These are phyloP conservation scores for Phycomyces nitens DNA, from an alignment of 192 early-diverging fungal species.

Conservation along the genomic window DNA sequence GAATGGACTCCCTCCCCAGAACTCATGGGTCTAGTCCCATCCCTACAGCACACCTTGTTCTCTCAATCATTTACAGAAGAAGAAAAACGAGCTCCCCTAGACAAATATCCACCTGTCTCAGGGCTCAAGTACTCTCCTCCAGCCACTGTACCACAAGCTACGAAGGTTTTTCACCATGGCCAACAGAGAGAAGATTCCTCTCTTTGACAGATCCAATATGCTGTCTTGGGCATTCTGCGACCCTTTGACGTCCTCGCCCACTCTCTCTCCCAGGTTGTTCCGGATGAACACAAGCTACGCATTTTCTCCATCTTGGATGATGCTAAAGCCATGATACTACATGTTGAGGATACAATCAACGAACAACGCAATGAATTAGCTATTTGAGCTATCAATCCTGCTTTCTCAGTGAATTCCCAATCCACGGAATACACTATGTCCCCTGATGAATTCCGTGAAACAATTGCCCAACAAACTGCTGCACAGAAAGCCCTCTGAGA, in stretches of 20 bases:
- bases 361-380: not conserved
- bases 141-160: not conserved
- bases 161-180: not conserved
- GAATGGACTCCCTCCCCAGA: not conserved
- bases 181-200: not conserved
- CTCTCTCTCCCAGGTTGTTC: not conserved
- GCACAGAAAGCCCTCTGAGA: too few species aligned
- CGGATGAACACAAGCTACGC: not conserved
- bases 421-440: not conserved
- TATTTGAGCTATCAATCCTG: not conserved
- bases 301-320: not conserved
- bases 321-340: too few species aligned
- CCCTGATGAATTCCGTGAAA: too few species aligned
- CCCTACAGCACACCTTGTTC: not conserved
- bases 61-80: not conserved
- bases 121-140: not conserved
- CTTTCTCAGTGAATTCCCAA: not conserved
- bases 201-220: not conserved
- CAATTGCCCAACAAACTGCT: too few species aligned
- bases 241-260: conserved; percentile 5
- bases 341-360: not conserved
- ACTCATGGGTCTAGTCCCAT: not conserved
- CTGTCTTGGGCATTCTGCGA: not conserved
- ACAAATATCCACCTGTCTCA: conserved; percentile 3
- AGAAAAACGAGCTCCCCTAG: not conserved